phyloP scores from a whole-genome alignment of 148 eudicot species.

The Fagopyrum homotropicum region DNA sequence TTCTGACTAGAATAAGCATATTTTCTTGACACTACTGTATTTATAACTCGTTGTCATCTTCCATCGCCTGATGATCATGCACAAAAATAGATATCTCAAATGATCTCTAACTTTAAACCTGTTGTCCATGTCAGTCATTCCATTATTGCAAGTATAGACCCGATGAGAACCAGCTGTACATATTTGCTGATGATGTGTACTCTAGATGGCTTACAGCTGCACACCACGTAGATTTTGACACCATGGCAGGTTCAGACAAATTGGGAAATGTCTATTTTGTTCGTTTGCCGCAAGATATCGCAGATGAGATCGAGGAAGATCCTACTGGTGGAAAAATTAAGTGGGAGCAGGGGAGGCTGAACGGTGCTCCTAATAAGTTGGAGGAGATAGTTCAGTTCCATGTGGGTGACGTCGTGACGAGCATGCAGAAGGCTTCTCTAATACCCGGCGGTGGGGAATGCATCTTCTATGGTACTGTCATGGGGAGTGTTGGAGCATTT shows the following conservation, averaged over 20 bases:
- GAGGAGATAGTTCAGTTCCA: conserved; percentile 99
- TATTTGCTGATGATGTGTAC: conserved; percentile 89
- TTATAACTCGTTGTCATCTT: background rate
- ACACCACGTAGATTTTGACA: conserved; percentile 90
- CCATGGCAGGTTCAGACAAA: conserved; percentile 98
- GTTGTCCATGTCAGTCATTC: conserved; percentile 62
- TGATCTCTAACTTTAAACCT: background rate
- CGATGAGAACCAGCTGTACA: conserved; percentile 93
- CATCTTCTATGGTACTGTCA: conserved; percentile 89
- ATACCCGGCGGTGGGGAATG: conserved; percentile 93
- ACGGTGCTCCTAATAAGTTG: conserved; percentile 95
- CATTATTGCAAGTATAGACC: conserved; percentile 96
- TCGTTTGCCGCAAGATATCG: conserved; percentile 86
- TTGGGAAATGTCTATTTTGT: conserved; percentile 93
- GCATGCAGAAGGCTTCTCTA: conserved; percentile 93
- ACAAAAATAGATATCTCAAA: background rate
- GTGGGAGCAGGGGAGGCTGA: conserved; percentile 94
- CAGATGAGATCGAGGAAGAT: conserved; percentile 99
- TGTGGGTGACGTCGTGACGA: conserved; percentile 84
- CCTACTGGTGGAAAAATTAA: conserved; percentile 97
- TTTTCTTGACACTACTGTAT: background rate
- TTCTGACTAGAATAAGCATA: background rate
- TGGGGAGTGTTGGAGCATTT: conserved; percentile 96
- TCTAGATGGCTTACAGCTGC: conserved; percentile 98
- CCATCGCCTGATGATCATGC: background rate